These are phyloP conservation scores for Cystofilobasidium capitatum DNA, from an alignment of 768 basidiomycete species.

Conservation along the genomic window DNA sequence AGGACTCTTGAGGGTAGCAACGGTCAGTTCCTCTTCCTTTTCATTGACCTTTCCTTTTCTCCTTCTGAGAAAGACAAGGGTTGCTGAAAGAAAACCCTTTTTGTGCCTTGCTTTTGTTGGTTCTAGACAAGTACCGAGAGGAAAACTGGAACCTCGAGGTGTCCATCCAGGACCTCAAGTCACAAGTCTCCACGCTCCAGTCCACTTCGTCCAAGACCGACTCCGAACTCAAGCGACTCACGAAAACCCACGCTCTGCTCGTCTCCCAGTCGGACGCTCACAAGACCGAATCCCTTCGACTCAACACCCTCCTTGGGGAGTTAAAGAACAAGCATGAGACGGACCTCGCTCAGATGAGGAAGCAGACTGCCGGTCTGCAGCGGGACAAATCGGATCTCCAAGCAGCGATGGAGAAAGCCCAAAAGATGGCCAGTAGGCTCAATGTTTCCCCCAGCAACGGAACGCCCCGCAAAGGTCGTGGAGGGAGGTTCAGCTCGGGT, in stretches of 20 bases:
- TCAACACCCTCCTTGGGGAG: conserved; percentile 55
- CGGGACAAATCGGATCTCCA: conserved; percentile 90
- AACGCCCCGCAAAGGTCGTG: conserved; percentile 19
- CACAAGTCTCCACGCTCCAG: conserved; percentile 58
- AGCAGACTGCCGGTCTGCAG: conserved; percentile 72
- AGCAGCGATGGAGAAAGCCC: conserved; percentile 63
- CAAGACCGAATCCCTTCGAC: conserved; percentile 74
- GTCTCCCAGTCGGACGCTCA: conserved; percentile 71
- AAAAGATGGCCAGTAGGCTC: conserved; percentile 34
- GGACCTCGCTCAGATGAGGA: conserved; percentile 81
- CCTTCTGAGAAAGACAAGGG: neutral
- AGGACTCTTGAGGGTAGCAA: conserved; percentile 68
- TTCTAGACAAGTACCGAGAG: conserved; percentile 93
- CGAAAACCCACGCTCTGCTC: conserved; percentile 58
- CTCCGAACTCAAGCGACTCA: conserved; percentile 70
- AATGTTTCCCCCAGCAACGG: neutral
- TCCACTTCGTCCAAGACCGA: conserved; percentile 60
- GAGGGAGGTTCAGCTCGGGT: conserved; percentile 8
- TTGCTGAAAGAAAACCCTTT: neutral
- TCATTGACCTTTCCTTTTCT: too few species aligned
- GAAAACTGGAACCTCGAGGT: conserved; percentile 99
- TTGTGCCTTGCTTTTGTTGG: neutral
- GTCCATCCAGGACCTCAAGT: conserved; percentile 70
- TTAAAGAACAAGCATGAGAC: conserved; percentile 87
- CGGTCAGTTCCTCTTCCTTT: conserved; percentile 46